These are phyloP conservation scores for Peronospora destructor DNA, from an alignment of 352 stramenopile genomes.

Conservation along the genomic window DNA sequence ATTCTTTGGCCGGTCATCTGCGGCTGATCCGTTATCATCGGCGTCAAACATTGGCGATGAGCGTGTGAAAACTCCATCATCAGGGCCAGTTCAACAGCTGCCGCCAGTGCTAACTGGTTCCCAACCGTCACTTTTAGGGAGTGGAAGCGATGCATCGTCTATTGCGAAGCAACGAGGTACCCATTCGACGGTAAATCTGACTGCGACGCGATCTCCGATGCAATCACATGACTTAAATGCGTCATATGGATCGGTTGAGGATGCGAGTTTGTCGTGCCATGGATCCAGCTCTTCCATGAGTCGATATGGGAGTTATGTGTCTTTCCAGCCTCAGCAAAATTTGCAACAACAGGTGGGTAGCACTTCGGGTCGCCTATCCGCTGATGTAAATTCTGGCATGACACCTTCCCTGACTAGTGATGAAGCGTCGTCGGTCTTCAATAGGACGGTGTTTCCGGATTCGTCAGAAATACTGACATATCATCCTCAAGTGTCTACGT, in stretches of 20 bases:
- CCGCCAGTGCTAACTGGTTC: slow-evolving; percentile 6
- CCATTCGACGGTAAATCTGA: slow-evolving; percentile 4
- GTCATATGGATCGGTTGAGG: slow-evolving; percentile 19
- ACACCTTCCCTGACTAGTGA: slow-evolving; percentile 2
- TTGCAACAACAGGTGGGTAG: slow-evolving; percentile 5
- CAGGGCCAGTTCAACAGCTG: slow-evolving; percentile 10
- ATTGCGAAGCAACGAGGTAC: slow-evolving; percentile 24
- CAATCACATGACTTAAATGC: slow-evolving; percentile 18
- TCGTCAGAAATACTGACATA: slow-evolving; percentile 14
- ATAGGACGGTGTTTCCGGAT: slow-evolving; percentile 11
- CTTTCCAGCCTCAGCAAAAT: slow-evolving; percentile 9
- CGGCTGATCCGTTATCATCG: slow-evolving; percentile 1
- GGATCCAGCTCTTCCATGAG: slow-evolving; percentile 25
- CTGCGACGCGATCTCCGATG: slow-evolving; percentile 7
- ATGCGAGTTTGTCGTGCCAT: slow-evolving; percentile 16
- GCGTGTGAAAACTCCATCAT: slow-evolving; percentile 5
- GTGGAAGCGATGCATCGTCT: slow-evolving; percentile 34
- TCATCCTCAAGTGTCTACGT: slow-evolving; percentile 4
- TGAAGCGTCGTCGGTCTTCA: slow-evolving; percentile 33
- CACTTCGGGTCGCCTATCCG: slow-evolving; percentile 1
- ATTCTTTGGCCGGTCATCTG: slow-evolving; percentile 22
- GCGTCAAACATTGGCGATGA: slow-evolving; percentile 12
- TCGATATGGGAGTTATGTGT: slow-evolving; percentile 12
- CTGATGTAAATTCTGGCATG: slow-evolving; percentile 20
- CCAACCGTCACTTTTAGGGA: slow-evolving; percentile 29